Percentiles rank a stretch among this genome's conserved stretches.
Conservation (phyloP, 129 eudicot genomes). For the Lactuca sativa region DNA sequence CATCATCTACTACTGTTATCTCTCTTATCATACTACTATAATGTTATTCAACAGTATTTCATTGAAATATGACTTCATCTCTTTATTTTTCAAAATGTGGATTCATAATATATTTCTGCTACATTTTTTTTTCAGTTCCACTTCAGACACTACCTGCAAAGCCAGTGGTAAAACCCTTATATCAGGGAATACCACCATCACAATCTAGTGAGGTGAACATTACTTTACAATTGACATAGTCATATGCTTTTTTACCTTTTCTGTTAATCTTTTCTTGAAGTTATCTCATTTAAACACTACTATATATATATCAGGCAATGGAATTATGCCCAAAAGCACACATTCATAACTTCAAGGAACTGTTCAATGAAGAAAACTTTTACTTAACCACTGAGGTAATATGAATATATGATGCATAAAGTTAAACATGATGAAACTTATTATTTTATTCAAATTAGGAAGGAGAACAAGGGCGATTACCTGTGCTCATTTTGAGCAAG, state of each 20-base stretch:
- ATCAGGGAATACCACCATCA: slow-evolving; percentile 70
- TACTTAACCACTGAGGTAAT: slow-evolving; percentile 84
- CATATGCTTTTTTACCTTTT: neutral
- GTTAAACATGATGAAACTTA: neutral
- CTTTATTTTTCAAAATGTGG: neutral
- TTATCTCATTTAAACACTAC: neutral
- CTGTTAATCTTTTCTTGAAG: neutral
- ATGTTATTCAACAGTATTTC: too few relatives aligned
- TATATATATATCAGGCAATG: slow-evolving; percentile 56
- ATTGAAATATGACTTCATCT: neutral
- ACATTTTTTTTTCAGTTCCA: slow-evolving; percentile 47
- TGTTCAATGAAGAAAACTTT: slow-evolving; percentile 77
- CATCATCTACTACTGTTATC: too few relatives aligned
- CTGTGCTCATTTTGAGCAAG: slow-evolving; percentile 77
- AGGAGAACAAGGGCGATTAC: slow-evolving; percentile 90
- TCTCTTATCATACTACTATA: too few relatives aligned
- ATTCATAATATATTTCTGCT: neutral
- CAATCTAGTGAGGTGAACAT: slow-evolving; percentile 57
- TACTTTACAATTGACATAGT: neutral
- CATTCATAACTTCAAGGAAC: slow-evolving; percentile 61
- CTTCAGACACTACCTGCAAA: slow-evolving; percentile 56
- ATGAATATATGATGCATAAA: too few relatives aligned
- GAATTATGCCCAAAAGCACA: slow-evolving; percentile 77
- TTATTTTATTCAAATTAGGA: slow-evolving; percentile 38
- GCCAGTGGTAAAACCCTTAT: slow-evolving; percentile 68